Conservation (phyloP, 495 filamentous ascomycete species). For the Aspergillus baeticus region DNA sequence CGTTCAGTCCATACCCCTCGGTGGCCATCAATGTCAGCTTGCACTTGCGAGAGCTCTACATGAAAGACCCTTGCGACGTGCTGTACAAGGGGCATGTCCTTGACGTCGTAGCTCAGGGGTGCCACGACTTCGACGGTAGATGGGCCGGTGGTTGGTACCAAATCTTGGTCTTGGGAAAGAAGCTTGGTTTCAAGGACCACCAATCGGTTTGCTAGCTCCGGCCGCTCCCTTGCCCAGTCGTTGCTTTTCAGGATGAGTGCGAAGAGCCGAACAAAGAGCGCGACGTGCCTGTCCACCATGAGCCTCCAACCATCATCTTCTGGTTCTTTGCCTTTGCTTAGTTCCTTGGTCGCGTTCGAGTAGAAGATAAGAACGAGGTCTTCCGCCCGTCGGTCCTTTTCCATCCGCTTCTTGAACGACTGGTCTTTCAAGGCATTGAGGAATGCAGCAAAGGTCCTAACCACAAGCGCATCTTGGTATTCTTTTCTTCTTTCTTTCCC, state of each 20-base stretch:
- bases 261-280: slow-evolving; percentile 89
- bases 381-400: slow-evolving; percentile 92
- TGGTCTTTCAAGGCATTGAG: slow-evolving; percentile 73
- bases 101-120: slow-evolving; percentile 84
- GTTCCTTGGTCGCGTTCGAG: slow-evolving; percentile 87
- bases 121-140: slow-evolving; percentile 71
- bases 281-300: slow-evolving; percentile 91
- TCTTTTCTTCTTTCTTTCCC: slow-evolving; percentile 71
- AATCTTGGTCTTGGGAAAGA: slow-evolving; percentile 89
- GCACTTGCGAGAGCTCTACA: slow-evolving; percentile 69
- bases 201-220: slow-evolving; percentile 77
- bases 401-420: slow-evolving; percentile 72
- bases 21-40: slow-evolving; percentile 81
- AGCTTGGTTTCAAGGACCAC: slow-evolving; percentile 88
- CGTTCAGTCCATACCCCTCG: slow-evolving; percentile 84
- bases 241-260: slow-evolving; percentile 74
- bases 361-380: slow-evolving; percentile 85
- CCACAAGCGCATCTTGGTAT: slow-evolving; percentile 76
- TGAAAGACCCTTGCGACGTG: slow-evolving; percentile 82
- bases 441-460: slow-evolving; percentile 77
- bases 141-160: slow-evolving; percentile 57
- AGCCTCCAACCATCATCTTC: slow-evolving; percentile 92
- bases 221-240: slow-evolving; percentile 74
- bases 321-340: slow-evolving; percentile 71
- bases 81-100: slow-evolving; percentile 94